These are phyloP conservation scores for Chalciporus piperatus DNA, from an alignment of 768 basidiomycete species.

Conservation along the genomic window DNA sequence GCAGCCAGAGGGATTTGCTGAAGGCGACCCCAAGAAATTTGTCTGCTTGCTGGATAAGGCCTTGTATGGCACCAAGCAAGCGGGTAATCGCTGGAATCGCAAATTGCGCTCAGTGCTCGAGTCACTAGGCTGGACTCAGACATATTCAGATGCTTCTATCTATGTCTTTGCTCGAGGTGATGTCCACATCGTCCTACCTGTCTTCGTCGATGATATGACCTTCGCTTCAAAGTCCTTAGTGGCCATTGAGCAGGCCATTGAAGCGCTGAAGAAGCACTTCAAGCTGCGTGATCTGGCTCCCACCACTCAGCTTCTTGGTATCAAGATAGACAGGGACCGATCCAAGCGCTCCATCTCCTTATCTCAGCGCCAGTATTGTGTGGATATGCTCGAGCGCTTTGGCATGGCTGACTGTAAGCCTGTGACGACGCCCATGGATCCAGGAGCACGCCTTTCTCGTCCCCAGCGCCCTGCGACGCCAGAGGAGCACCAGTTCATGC, in stretches of 20 bases:
- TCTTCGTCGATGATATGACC: constrained; percentile 33
- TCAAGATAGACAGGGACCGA: constrained; percentile 18
- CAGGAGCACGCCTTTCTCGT: too few relatives aligned
- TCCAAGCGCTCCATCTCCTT: constrained; percentile 6
- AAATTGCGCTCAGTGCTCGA: constrained; percentile 19
- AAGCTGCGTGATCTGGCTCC: constrained; percentile 14
- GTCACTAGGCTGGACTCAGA: constrained; percentile 14
- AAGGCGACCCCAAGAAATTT: too few relatives aligned
- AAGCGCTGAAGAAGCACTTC: background rate
- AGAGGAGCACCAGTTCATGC: too few relatives aligned
- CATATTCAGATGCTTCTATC: constrained; percentile 12
- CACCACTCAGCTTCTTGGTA: constrained; percentile 21
- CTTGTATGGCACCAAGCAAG: constrained; percentile 35
- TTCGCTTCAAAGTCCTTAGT: constrained; percentile 20
- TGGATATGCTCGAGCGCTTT: constrained; percentile 15
- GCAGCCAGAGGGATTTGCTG: too few relatives aligned
- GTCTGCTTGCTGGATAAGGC: too few relatives aligned
- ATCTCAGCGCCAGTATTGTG: constrained; percentile 21
- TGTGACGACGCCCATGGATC: too few relatives aligned
- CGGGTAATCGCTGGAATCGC: constrained; percentile 29
- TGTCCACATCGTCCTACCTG: constrained; percentile 27
- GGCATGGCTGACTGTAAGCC: too few relatives aligned
- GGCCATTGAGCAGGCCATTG: background rate
- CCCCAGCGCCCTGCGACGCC: too few relatives aligned
- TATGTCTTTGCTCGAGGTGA: constrained; percentile 24